Base-by-base conservation (phyloP, 2,329 filamentous ascomycete genomes). In the Xylariales sp. region DNA sequence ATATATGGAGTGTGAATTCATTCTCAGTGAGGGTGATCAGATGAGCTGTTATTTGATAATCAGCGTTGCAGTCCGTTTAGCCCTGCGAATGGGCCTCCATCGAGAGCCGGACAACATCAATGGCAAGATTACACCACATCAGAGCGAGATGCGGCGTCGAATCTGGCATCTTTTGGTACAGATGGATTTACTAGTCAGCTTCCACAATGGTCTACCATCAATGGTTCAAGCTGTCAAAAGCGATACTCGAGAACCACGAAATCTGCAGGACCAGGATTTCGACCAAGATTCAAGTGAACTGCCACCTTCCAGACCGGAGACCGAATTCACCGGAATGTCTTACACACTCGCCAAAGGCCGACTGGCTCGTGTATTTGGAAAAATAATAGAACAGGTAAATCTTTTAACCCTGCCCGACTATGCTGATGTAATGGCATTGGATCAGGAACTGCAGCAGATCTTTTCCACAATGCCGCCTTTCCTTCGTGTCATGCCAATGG, bases 81-180 rank as follows among this genome's bases (percentile, higher is more conserved):
- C 71, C 5, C 72, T 76, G 64, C 61, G 70, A 27, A 75, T 75
- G 69, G 72, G 72, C 7, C 66, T 74, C 38, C 72, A 76, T 48
- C 61, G 70, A 35, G 72, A 75, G 46, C 61, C 71, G 23, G 23
- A 8, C 23, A n/a, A 25, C 8, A 25, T n/a, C 23, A 25, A 8
- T 8, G 23, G 23, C n/a, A 25, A n/a, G 8, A 25, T 25, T 25
- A n/a, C 23, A 25, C 8, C 23, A n/a, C 3, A 70, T 73, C 33
- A 61, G 71, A 42, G 71, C 66, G 72, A 77, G 50, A 72, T 52
- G 29, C 49, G 55, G 5, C 51, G 54, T 12, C 53, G 55, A 25
- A 44, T 48, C 5, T 59, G 56, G 72, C 63, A 64, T 6, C 67
- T 67, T 19, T 58, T 76, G 12, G 59, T 70, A 18, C 65, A 65